Evolutionary conservation across 169 alveolate species (phyloP), one percentile per base, ranked within the genome.

Genomic region (Babesia gibsoni): DNA sequence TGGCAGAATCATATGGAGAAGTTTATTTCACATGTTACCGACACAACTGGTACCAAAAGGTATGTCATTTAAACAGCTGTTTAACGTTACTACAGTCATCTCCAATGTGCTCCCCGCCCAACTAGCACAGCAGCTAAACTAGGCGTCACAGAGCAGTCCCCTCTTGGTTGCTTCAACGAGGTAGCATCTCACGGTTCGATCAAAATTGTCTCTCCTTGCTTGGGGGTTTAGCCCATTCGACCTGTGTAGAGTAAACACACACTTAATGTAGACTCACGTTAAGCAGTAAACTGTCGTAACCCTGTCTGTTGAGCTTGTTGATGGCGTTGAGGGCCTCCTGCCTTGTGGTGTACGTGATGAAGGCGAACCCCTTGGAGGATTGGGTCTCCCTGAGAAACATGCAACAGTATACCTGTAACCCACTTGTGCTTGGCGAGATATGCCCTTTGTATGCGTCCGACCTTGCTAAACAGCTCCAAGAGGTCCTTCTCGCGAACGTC

Each of bases 241-340:
- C 94, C 94, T 89, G 56, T 14, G 43, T 36, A 45, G 43, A 32
- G 30, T 12, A 32, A 37, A 29, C 32, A n/a, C 18, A 33, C 4
- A 48, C 27, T 27, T 42, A 22, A 23, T 49, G 7, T 27, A n/a
- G 8, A 52, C 92, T 63, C 56, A 92, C 96, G 64, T 90, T 91
- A 57, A 92, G 89, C 29, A 92, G 67, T 46, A 92, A 65, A 54
- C 90, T 91, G 78, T 92, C 95, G 82, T 90, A 91, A 30, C 96
- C 96, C 64, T 89, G 94, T 22, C 96, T 66, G 73, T 92, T 92
- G 68, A 92, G 89, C 53, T 88, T 89, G 49, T 82, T 83, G 49
- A 92, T 92, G 23, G 96, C 96, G 49, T 84, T 84, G 39, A 75
- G 91, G 32, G 96, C 96, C 43, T 92, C 95, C 61, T 92, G 93